These are phyloP conservation scores for Pluteus cervinus DNA, from an alignment of 768 basidiomycete species.

Conservation along the genomic window DNA sequence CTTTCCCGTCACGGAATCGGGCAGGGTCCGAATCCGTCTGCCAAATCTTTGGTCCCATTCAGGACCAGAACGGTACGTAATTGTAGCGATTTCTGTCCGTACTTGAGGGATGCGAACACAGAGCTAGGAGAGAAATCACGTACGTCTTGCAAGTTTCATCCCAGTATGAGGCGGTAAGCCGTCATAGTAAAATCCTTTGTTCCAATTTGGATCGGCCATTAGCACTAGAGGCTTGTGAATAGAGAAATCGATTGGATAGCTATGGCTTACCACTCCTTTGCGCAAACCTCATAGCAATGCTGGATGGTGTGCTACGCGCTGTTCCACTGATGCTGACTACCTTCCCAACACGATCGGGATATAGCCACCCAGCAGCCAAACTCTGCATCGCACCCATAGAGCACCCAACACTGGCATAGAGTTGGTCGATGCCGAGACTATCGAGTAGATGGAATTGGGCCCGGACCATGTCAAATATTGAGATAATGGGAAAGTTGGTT, in stretches of 20 bases:
- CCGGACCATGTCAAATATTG: conserved; percentile 95
- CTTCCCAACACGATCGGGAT: conserved; percentile 83
- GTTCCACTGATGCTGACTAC: conserved; percentile 94
- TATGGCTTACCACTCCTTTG: conserved; percentile 80
- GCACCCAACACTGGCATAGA: conserved; percentile 91
- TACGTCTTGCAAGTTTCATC: conserved; percentile 97
- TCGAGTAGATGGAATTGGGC: conserved; percentile 89
- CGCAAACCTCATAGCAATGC: conserved; percentile 93
- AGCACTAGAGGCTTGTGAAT: conserved; percentile 51
- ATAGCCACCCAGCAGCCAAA: conserved; percentile 90
- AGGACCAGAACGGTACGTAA: conserved; percentile 97
- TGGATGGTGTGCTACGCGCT: conserved; percentile 85
- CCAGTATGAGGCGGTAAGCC: conserved; percentile 92
- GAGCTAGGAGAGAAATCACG: not conserved
- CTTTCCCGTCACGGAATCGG: conserved; percentile 25
- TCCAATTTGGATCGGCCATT: conserved; percentile 99
- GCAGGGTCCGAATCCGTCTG: conserved; percentile 52
- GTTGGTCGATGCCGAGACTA: conserved; percentile 70
- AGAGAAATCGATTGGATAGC: conserved; percentile 1
- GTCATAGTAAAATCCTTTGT: conserved; percentile 97
- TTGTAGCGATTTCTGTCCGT: conserved; percentile 88
- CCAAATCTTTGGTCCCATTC: conserved; percentile 99
- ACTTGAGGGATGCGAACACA: conserved; percentile 2
- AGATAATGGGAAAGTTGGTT: conserved; percentile 86
- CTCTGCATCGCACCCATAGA: conserved; percentile 99